Evolutionary conservation across 768 basidiomycete genomes (phyloP).

Genomic region (Panaeolus cyanescens): DNA sequence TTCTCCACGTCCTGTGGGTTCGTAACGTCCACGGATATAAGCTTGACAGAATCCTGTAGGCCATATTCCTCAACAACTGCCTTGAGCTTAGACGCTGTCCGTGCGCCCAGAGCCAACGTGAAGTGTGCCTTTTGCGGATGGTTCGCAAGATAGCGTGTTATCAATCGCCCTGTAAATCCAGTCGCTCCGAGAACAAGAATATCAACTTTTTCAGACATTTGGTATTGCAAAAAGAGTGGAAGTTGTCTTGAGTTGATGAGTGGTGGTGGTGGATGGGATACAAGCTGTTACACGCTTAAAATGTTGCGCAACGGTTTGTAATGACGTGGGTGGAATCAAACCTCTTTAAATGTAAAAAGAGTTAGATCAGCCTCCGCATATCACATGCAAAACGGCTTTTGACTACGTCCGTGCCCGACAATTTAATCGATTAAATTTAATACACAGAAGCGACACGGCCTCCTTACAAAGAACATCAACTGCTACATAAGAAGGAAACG

Average conservation of each 20-base stretch:
- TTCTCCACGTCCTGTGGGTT: conserved; percentile 52
- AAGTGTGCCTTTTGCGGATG: conserved; percentile 65
- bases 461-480: too few species aligned
- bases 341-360: not conserved
- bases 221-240: conserved; percentile 17
- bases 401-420: not conserved
- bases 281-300: not conserved
- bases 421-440: too few species aligned
- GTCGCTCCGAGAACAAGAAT: conserved; percentile 77
- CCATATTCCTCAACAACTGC: conserved; percentile 36
- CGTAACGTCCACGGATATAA: conserved; percentile 62
- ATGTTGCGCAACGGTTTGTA: too few species aligned
- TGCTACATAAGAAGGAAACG: too few species aligned
- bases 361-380: not conserved
- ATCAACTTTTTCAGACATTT: conserved; percentile 36
- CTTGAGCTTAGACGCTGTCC: conserved; percentile 65
- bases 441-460: too few species aligned
- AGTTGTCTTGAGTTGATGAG: not conserved
- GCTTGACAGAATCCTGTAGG: conserved; percentile 3
- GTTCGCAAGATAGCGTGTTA: conserved; percentile 62
- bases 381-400: not conserved
- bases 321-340: too few species aligned
- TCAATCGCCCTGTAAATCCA: conserved; percentile 74
- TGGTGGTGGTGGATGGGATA: not conserved
- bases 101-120: conserved; percentile 68